Percentiles rank a stretch among this genome's conserved stretches.
These are phyloP conservation scores for Neoarthrinium moseri DNA, from an alignment of 2,329 filamentous ascomycete species.

Conservation along the genomic window DNA sequence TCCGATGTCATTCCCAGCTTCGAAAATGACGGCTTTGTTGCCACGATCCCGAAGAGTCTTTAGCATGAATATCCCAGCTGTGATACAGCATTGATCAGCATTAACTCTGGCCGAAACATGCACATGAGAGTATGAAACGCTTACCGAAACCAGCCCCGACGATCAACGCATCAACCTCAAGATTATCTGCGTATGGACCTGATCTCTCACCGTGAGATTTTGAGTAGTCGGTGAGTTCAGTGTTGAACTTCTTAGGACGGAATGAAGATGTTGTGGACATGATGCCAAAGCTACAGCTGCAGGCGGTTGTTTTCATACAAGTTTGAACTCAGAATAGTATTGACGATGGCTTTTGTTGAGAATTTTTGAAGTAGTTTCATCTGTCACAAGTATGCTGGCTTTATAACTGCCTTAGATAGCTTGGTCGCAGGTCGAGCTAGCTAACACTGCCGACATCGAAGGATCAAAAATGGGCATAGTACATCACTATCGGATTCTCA, in stretches of 20 bases:
- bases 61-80: slow-evolving; percentile 28
- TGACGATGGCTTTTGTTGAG: no score
- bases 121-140: slow-evolving; percentile 14
- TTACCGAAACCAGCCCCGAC: slow-evolving; percentile 45
- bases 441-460: no score
- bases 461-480: no score
- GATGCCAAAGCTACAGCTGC: no score
- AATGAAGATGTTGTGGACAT: background rate
- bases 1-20: slow-evolving; percentile 49
- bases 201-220: slow-evolving; percentile 23
- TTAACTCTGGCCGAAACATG: no score
- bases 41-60: slow-evolving; percentile 47
- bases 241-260: slow-evolving; percentile 36
- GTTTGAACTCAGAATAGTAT: no score
- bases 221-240: slow-evolving; percentile 38
- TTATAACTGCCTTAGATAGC: no score
- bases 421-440: no score
- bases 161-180: slow-evolving; percentile 42
- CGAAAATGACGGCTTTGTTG: slow-evolving; percentile 46
- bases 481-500: no score
- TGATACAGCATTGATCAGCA: background rate
- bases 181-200: slow-evolving; percentile 40
- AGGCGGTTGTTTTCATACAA: no score
- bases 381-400: no score
- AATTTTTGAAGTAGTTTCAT: no score